A percentile compares a stretch with the other conserved stretches of the same genome.
Evolutionary conservation across 805 yeast species (phyloP).

Genomic region (Starmerella etchellsii): DNA sequence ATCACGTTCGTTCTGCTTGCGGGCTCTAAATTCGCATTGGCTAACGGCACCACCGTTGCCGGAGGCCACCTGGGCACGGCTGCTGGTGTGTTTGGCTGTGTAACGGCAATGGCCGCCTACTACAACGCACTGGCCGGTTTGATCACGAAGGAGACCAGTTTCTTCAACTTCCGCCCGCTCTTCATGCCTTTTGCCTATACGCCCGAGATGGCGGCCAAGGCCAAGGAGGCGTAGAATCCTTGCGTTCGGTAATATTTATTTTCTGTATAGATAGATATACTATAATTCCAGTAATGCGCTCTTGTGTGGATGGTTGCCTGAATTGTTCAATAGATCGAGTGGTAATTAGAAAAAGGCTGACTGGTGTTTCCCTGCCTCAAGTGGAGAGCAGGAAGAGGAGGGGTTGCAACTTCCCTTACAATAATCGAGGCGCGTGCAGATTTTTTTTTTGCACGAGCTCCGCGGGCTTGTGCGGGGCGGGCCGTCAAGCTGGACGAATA

Average conservation of each 20-base stretch:
- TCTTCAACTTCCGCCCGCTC: constrained; percentile 38
- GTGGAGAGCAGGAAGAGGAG: too few species aligned
- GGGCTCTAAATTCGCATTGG: constrained; percentile 36
- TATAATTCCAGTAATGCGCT: too few species aligned
- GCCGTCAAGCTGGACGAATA: too few species aligned
- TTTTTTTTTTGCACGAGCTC: too few species aligned
- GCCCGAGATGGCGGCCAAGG: constrained; percentile 6
- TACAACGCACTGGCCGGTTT: constrained; percentile 53
- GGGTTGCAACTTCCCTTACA: too few species aligned
- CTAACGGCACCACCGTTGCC: constrained; percentile 20
- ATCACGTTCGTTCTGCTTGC: constrained; percentile 45
- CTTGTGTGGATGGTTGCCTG: too few species aligned
- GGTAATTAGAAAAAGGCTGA: too few species aligned
- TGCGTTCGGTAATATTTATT: neutral
- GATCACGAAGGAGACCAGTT: constrained; percentile 47
- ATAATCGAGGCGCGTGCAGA: too few species aligned
- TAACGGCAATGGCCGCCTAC: constrained; percentile 46
- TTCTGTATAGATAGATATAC: too few species aligned
- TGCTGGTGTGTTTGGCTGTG: constrained; percentile 50
- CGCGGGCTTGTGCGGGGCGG: too few species aligned
- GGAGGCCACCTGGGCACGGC: constrained; percentile 35
- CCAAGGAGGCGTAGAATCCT: constrained; percentile 4
- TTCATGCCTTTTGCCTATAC: constrained; percentile 34
- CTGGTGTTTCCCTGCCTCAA: too few species aligned
- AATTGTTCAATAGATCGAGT: too few species aligned